Conservation (phyloP, 2,329 filamentous ascomycete species). For the Beauveria brongniartii region DNA sequence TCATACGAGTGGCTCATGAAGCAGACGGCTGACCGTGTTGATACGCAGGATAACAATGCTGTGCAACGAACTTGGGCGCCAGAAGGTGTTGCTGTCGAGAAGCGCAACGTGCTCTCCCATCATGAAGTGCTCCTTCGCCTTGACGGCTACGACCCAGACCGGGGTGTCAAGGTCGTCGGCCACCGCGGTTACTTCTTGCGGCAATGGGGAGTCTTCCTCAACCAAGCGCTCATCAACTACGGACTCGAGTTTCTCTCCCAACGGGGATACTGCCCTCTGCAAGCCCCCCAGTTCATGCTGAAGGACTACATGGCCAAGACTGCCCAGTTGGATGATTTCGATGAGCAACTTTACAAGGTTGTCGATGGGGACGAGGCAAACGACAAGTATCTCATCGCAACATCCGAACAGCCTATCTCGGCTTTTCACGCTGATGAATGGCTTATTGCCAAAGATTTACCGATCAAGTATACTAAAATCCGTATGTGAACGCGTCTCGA, state of each 20-base stretch:
- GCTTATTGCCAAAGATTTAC: conserved; percentile 75
- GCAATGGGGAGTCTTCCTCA: conserved; percentile 82
- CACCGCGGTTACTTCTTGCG: conserved; percentile 91
- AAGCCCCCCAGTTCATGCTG: conserved; percentile 90
- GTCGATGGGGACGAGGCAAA: conserved; percentile 77
- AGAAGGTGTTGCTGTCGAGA: conserved; percentile 63
- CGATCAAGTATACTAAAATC: conserved; percentile 57
- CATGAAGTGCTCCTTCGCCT: conserved; percentile 86
- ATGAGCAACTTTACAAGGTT: conserved; percentile 97
- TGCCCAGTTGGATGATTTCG: conserved; percentile 92
- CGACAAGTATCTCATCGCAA: conserved; percentile 75
- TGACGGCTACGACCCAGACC: conserved; percentile 87
- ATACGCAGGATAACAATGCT: conserved; percentile 63
- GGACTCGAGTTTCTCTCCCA: conserved; percentile 79
- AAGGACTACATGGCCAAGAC: conserved; percentile 97
- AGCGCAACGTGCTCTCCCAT: conserved; percentile 75
- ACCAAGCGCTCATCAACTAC: conserved; percentile 91
- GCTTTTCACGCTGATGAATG: conserved; percentile 91
- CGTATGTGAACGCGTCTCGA: neutral
- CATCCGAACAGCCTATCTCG: conserved; percentile 90
- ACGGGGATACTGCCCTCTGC: conserved; percentile 74
- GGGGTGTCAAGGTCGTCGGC: conserved; percentile 88
- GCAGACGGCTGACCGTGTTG: neutral
- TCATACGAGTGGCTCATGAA: neutral
- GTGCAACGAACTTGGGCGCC: conserved; percentile 74